Conservation (phyloP, 2,329 filamentous ascomycete genomes). For the Beauveria bassiana region DNA sequence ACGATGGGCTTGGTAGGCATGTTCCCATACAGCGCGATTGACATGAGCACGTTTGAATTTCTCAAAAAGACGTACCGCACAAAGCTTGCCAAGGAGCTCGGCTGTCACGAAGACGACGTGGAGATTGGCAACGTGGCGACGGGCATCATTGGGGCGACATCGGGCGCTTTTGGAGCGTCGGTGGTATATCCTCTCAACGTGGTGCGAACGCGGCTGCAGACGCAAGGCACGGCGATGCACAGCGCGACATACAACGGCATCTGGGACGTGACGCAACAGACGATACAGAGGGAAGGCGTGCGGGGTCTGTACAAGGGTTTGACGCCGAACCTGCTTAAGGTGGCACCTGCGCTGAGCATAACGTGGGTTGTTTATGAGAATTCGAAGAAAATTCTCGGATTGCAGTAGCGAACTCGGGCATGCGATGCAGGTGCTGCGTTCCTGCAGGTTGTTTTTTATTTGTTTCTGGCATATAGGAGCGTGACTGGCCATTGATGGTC, state of each 20-base stretch:
- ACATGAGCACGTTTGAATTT: slow-evolving; percentile 91
- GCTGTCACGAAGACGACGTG: slow-evolving; percentile 77
- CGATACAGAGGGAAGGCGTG: slow-evolving; percentile 72
- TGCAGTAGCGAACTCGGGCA: slow-evolving; percentile 30
- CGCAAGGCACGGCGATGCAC: slow-evolving; percentile 89
- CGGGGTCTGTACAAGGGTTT: slow-evolving; percentile 89
- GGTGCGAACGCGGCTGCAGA: slow-evolving; percentile 83
- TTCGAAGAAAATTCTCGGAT: slow-evolving; percentile 62
- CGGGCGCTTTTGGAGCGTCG: slow-evolving; percentile 86
- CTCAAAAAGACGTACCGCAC: slow-evolving; percentile 68
- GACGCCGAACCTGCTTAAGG: slow-evolving; percentile 92
- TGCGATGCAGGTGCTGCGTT: neutral
- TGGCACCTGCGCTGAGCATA: slow-evolving; percentile 91
- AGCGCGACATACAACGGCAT: slow-evolving; percentile 86
- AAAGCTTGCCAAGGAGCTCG: slow-evolving; percentile 60
- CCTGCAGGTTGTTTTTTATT: neutral
- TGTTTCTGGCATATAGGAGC: slow-evolving; percentile 8
- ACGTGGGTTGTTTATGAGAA: slow-evolving; percentile 93
- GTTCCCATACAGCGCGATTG: slow-evolving; percentile 96
- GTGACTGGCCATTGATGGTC: neutral
- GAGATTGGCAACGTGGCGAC: slow-evolving; percentile 75
- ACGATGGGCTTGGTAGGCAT: slow-evolving; percentile 92
- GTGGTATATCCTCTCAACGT: slow-evolving; percentile 94
- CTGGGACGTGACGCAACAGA: slow-evolving; percentile 78
- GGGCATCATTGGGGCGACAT: slow-evolving; percentile 82